Percentiles rank a stretch among this genome's conserved stretches.
phyloP scores from a whole-genome alignment of 495 filamentous ascomycete species.

The Talaromyces stipitatus region DNA sequence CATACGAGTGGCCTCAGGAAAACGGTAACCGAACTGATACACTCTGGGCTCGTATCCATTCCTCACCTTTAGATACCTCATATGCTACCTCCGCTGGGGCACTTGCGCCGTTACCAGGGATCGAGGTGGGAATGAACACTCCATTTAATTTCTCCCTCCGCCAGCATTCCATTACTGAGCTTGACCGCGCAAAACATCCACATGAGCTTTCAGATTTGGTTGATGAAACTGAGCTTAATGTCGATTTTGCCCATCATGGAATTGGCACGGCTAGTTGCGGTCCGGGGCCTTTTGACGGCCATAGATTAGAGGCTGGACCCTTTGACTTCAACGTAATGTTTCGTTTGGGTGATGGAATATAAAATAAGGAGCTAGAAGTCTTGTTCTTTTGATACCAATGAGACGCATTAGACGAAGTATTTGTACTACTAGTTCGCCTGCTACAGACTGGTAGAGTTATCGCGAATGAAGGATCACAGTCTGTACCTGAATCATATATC shows the following conservation, averaged over 20 bases:
- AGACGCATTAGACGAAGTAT: too few species aligned
- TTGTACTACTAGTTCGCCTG: too few species aligned
- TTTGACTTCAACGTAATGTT: conserved; percentile 12
- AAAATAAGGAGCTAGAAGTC: too few species aligned
- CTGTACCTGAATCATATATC: too few species aligned
- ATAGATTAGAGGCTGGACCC: conserved; percentile 12
- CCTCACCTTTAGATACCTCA: background rate
- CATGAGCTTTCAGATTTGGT: conserved; percentile 43
- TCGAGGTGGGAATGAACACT: conserved; percentile 17
- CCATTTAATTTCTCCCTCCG: conserved; percentile 47
- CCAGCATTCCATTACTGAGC: conserved; percentile 40
- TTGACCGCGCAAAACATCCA: conserved; percentile 50
- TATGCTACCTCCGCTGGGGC: background rate
- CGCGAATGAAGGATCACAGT: too few species aligned
- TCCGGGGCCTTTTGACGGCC: conserved; percentile 11
- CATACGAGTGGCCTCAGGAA: background rate
- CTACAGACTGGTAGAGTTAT: too few species aligned
- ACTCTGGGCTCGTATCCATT: background rate
- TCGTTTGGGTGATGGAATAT: background rate
- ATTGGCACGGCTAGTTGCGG: conserved; percentile 17
- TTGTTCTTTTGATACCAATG: too few species aligned
- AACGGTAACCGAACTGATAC: background rate
- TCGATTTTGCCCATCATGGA: conserved; percentile 60
- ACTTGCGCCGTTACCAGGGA: conserved; percentile 13
- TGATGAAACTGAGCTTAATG: conserved; percentile 47